Evolutionary conservation across 805 yeast species (phyloP).

Genomic region (Suhomyces tanzawaensis): DNA sequence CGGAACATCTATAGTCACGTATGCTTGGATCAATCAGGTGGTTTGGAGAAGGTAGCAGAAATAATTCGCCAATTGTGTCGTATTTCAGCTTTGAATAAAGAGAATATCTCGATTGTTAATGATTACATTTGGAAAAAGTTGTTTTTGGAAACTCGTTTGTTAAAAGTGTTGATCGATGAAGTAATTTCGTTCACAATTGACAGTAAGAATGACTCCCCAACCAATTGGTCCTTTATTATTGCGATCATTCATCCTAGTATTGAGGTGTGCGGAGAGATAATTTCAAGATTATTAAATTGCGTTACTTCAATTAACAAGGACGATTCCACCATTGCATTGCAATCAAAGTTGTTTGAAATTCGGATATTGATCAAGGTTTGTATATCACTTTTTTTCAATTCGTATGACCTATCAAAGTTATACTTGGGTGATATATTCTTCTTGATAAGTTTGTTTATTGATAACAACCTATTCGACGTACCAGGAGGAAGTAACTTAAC

Average conservation of each 20-base stretch:
- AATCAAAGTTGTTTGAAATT: conserved; percentile 65
- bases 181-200: conserved; percentile 72
- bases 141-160: conserved; percentile 58
- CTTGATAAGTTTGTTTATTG: conserved; percentile 61
- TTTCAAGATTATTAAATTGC: conserved; percentile 54
- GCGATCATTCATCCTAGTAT: conserved; percentile 70
- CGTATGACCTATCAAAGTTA: conserved; percentile 56
- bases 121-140: conserved; percentile 67
- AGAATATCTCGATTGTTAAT: conserved; percentile 52
- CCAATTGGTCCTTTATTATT: conserved; percentile 59
- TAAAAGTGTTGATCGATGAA: conserved; percentile 64
- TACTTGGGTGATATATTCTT: conserved; percentile 71
- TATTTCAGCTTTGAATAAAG: conserved; percentile 49
- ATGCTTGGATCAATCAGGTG: conserved; percentile 53
- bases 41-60: conserved; percentile 58
- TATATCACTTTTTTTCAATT: conserved; percentile 68
- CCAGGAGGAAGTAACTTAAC: neutral
- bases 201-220: conserved; percentile 67
- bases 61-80: conserved; percentile 61
- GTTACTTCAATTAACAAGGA: conserved; percentile 48
- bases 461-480: conserved; percentile 19
- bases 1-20: conserved; percentile 60
- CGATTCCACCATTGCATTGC: conserved; percentile 39
- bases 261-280: conserved; percentile 66
- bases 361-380: conserved; percentile 63